Base-by-base conservation (phyloP, 306 rosid genomes). In the Alnus rubra region DNA sequence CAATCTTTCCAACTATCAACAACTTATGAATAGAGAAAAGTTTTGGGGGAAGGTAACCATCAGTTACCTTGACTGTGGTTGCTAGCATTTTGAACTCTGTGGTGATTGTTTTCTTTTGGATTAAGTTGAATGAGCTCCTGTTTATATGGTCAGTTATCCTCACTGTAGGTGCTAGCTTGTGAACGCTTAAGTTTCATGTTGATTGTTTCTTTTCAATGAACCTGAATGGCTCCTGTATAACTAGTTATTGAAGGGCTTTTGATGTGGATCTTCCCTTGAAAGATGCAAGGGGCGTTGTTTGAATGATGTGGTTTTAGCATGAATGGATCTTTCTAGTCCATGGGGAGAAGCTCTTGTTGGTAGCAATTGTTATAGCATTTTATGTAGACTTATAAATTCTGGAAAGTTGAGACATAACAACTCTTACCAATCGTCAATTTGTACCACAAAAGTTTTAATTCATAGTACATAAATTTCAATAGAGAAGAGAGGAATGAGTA, bases 401-500 rank as follows among this genome's bases (percentile, higher is more conserved):
- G 14, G 52, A 72, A 68, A 78, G 76, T 51, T 37, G 70, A 47
- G 35, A 48, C 18, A 64, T 19, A 35, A 75, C 71, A 76, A 48
- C 71, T 50, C n/a, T 75, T 76, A 79, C 44, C 45, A 55, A 50
- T 79, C 76, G 69, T 69, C 68, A 30, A 33, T 73, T 35, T 49
- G 35, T 49, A 4, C 75, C 78, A 35, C 77, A 48, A 28, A 4
- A 37, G 63, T 84, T 39, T 56, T 14, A 58, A 49, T 60, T 78
- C 23, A 51, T 30, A 78, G 35, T 55, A 49, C 18, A 67, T 4
- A 44, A 28, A 37, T 55, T 37, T 44, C 50, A 64, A 35, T 64
- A 15, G 33, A 33, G 70, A 64, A 64, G 12, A 31, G 69, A 35
- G 70, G 70, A 5, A 0, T 64, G 12, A 64, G 37, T 64, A 64